These are phyloP conservation scores for Wickerhamiella allomyrinae DNA, from an alignment of 805 yeast genomes.

Conservation along the genomic window DNA sequence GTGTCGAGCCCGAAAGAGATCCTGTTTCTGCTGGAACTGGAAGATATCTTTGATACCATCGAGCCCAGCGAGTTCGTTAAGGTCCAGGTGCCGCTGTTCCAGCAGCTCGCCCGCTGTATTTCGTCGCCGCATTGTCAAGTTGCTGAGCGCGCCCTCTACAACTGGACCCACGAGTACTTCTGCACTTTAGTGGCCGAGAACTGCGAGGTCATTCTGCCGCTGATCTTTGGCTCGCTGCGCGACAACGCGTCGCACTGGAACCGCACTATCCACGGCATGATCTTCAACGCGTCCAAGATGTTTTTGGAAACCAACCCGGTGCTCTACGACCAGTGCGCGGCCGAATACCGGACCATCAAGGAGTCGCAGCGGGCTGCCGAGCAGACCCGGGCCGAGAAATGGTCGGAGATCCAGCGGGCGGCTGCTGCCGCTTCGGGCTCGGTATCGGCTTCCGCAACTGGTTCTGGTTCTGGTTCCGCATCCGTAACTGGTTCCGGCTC, in stretches of 20 bases:
- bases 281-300: constrained; percentile 78
- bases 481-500: no score
- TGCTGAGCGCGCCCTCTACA: constrained; percentile 83
- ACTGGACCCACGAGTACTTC: constrained; percentile 91
- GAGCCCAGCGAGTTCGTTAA: constrained; percentile 85
- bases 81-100: constrained; percentile 84
- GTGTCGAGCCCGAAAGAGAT: constrained; percentile 89
- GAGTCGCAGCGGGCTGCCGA: constrained; percentile 56
- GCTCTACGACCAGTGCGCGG: constrained; percentile 84
- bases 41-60: constrained; percentile 91
- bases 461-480: no score
- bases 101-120: constrained; percentile 86
- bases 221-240: constrained; percentile 77
- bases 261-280: constrained; percentile 79
- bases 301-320: constrained; percentile 88
- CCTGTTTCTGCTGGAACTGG: constrained; percentile 89
- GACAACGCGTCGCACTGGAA: constrained; percentile 83
- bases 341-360: constrained; percentile 64
- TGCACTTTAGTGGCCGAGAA: constrained; percentile 73
- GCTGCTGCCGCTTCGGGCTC: not conserved
- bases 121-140: constrained; percentile 95
- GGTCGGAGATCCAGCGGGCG: constrained; percentile 27
- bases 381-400: constrained; percentile 39
- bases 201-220: constrained; percentile 84
- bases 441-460: not conserved